Base-by-base conservation (phyloP, 2,329 filamentous ascomycete genomes). In the Cladosporium sp. region DNA sequence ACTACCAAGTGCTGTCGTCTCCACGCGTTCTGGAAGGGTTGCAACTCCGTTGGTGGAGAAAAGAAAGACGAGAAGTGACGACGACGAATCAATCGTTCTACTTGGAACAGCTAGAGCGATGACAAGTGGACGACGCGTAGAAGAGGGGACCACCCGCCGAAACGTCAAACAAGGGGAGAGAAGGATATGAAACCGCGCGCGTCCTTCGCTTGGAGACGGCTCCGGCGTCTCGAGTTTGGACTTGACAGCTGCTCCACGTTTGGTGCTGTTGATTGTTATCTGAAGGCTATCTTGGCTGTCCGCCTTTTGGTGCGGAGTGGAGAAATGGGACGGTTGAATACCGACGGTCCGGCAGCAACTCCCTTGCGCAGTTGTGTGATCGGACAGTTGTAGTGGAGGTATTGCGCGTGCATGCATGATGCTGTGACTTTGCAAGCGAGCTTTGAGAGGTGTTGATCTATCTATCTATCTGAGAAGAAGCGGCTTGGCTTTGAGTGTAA, bases 401-500 rank as follows among this genome's bases (percentile, higher is more conserved):
- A 40, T n/a, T 40, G 18, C 33, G 59, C 59, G 46, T 62, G 59
- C 59, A 62, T 62, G 59, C 46, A 62, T 62, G 59, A 62, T 62
- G 59, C 59, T 50, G 59, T 52, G 56, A 46, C 23, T 23, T 57
- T 55, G 52, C 26, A n/a, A n/a, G 49, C 49, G 49, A 52, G 49
- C 49, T 52, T 37, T 18, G 21, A 16, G 33, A 57, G 29, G 18
- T 55, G 52, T 21, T 33, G 52, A 55, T 55, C 52, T 21, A 55
- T 21, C 26, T 29, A 29, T 29, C 16, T 29, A 29, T 29, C 28
- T 55, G 52, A 29, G 31, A 31, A 33, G 52, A 55, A 55, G 52
- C n/a, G 31, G 52, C 52, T 55, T 55, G 52, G 52, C 29, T 55
- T 33, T 33, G 18, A 16, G 33, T 53, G 50, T 53, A 53, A 44